A percentile compares a stretch with the other conserved stretches of the same genome.
Conservation (phyloP, 345 rosid species). For the Pistacia vera region DNA sequence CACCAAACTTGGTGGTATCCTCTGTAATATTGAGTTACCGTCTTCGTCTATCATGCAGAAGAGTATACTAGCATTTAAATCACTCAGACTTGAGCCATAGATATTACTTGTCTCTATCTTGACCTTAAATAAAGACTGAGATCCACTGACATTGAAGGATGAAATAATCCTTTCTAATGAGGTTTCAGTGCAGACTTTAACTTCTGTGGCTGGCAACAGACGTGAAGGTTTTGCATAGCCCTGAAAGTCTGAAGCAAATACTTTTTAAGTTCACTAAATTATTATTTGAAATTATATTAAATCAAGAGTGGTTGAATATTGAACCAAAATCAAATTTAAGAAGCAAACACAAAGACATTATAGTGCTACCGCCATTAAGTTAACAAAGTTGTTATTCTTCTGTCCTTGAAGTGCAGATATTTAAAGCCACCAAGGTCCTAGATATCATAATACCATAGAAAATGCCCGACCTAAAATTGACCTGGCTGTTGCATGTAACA, state of each 20-base stretch:
- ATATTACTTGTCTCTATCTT: conserved; percentile 66
- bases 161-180: conserved; percentile 23
- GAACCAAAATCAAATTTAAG: background rate
- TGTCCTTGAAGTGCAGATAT: conserved; percentile 5
- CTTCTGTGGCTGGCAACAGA: conserved; percentile 58
- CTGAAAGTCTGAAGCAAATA: conserved; percentile 64
- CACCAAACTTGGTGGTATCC: conserved; percentile 51
- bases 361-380: background rate
- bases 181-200: conserved; percentile 36
- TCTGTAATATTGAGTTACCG: conserved; percentile 68
- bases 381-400: background rate
- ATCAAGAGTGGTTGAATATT: background rate
- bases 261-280: conserved; percentile 7
- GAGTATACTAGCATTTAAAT: conserved; percentile 63
- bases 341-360: background rate
- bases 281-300: conserved; percentile 10
- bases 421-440: background rate
- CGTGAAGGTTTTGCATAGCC: conserved; percentile 71
- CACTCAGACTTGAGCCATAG: conserved; percentile 65
- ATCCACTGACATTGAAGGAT: conserved; percentile 21
- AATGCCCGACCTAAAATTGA: too few species aligned
- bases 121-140: conserved; percentile 60
- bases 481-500: background rate
- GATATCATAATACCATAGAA: background rate
- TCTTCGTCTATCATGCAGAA: conserved; percentile 69